Percentiles rank a stretch among this genome's conserved stretches.
These are phyloP conservation scores for Ascochyta rabiei DNA, from an alignment of 2,329 filamentous ascomycete genomes.

Conservation along the genomic window DNA sequence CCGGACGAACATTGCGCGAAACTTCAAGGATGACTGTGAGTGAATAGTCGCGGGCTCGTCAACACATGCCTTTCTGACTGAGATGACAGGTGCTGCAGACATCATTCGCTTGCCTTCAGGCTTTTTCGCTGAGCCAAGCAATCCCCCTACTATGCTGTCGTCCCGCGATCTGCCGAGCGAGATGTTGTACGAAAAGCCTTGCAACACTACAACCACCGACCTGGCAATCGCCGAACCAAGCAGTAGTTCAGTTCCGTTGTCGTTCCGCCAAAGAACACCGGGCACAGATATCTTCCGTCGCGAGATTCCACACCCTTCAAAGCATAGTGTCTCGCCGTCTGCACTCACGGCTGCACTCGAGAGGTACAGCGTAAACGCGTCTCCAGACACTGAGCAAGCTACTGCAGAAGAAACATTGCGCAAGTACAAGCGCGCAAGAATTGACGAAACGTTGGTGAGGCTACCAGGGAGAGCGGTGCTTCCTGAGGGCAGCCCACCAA, in stretches of 20 bases:
- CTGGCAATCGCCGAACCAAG: background rate
- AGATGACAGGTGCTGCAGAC: conserved; percentile 8
- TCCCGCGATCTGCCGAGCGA: conserved; percentile 20
- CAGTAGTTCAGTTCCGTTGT: background rate
- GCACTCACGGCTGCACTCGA: conserved; percentile 4
- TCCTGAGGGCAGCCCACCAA: background rate
- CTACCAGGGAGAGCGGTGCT: background rate
- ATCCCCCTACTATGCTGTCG: conserved; percentile 10
- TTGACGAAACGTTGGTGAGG: background rate
- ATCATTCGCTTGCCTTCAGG: conserved; percentile 8
- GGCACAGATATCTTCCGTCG: background rate
- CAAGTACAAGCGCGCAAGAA: conserved; percentile 7
- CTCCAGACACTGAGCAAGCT: background rate
- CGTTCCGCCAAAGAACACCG: background rate
- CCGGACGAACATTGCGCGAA: conserved; percentile 44
- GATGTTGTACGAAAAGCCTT: conserved; percentile 24
- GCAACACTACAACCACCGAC: background rate
- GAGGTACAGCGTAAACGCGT: background rate
- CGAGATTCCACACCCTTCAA: conserved; percentile 1
- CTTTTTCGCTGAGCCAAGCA: background rate
- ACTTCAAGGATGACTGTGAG: conserved; percentile 52
- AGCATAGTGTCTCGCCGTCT: conserved; percentile 5
- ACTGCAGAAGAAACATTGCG: background rate
- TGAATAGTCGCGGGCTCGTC: background rate
- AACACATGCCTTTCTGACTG: background rate